These are phyloP conservation scores for Liriodendron chinense DNA, from an alignment of 164 flowering plant species.

Conservation along the genomic window DNA sequence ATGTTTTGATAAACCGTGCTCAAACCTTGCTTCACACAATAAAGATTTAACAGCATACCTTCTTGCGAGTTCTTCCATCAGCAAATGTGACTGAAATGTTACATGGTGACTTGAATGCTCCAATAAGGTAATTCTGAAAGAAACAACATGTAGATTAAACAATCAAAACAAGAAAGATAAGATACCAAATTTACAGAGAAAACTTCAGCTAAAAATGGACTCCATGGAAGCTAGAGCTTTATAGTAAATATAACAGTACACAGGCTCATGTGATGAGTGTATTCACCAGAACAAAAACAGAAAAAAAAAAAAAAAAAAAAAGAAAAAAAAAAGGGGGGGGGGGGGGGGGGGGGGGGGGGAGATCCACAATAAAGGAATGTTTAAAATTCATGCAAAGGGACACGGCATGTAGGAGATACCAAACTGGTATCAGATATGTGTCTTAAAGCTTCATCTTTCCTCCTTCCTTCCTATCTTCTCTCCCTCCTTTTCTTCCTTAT, in stretches of 20 bases:
- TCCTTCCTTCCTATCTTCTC: too few species aligned
- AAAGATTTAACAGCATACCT: conserved; percentile 38
- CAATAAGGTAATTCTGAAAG: conserved; percentile 70
- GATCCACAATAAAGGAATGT: neutral
- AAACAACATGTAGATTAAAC: neutral
- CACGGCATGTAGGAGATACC: neutral
- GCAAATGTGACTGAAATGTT: conserved; percentile 62
- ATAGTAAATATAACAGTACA: neutral
- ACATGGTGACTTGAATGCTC: conserved; percentile 91
- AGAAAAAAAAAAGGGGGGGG: too few species aligned
- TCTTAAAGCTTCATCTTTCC: too few species aligned
- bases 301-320: too few species aligned
- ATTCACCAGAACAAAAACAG: too few species aligned
- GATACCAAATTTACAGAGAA: neutral
- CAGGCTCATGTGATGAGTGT: neutral
- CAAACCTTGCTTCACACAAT: neutral
- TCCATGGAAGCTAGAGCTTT: neutral
- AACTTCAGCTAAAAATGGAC: neutral
- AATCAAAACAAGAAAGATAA: neutral
- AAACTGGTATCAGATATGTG: too few species aligned
- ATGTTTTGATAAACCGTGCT: neutral
- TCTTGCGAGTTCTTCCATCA: conserved; percentile 84
- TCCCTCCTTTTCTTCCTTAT: too few species aligned
- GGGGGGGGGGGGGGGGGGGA: neutral
- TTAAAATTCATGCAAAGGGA: neutral